Evolutionary conservation across 2,329 filamentous ascomycete species (phyloP), one percentile per base, ranked within the genome.

Genomic region (Blastomyces percursus): DNA sequence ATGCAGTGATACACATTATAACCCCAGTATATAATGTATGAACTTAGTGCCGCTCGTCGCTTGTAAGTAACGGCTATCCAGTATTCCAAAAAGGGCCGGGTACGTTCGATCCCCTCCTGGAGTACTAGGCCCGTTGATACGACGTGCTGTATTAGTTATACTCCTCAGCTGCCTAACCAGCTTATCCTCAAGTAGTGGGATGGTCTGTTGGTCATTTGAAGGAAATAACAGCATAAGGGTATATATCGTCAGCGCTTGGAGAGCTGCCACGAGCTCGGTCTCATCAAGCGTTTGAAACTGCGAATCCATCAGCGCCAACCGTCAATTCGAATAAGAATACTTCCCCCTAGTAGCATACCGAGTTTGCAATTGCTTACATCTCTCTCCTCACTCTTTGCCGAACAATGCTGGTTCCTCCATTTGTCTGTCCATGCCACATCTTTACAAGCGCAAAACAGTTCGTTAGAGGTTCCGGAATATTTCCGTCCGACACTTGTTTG

Each of bases 11-110:
- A 71, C 1, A 74, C 70, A n/a, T 72, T 70, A 61, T 77, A 77
- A 3, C 72, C 71, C 75, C 75, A 78, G 58, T 77, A 71, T 9
- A 77, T 61, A 6, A 73, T 67, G 58, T 75, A 77, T 2, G 77
- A 65, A 6, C 70, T 63, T 38, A 75, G 65, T 0, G 76, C 66
- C 2, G 74, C 71, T 38, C 75, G 82, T 12, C 82, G 80, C 68
- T 86, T 86, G 54, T 77, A 76, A 65, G 85, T 84, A 66, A 86
- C 77, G 67, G 84, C 68, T 9, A 76, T 62, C 75, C 76, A 78
- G 11, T 69, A 64, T 24, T 73, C 68, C 73, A 73, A 77, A 2
- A 67, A 64, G 19, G 75, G 76, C 6, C 69, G 64, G 27, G 57
- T 64, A 60, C 73, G 69, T 12, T 68, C 63, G 7, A 64, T 65